phyloP scores from a whole-genome alignment of 139 green algal species.

The Volvox reticuliferus region DNA sequence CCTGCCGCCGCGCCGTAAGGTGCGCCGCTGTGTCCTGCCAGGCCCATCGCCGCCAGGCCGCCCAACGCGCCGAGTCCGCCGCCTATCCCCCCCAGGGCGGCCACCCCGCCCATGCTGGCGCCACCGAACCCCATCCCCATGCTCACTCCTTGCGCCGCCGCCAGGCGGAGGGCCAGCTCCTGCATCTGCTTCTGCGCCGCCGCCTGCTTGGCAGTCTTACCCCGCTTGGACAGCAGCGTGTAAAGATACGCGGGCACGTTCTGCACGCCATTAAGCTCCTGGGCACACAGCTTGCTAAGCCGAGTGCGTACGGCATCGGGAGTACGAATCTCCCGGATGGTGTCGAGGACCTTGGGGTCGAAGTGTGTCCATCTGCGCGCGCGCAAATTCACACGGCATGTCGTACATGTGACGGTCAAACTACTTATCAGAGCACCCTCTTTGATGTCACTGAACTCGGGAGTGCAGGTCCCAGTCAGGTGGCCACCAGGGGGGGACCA shows the following conservation, averaged over 20 bases:
- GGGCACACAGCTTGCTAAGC: slow-evolving; percentile 41
- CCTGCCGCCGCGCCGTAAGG: background rate
- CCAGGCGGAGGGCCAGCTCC: slow-evolving; percentile 32
- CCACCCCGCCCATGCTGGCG: background rate
- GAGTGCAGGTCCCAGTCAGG: too few species aligned
- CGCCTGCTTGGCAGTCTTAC: slow-evolving; percentile 62
- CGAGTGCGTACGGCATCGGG: slow-evolving; percentile 45
- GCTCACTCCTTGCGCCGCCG: background rate
- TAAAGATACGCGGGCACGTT: slow-evolving; percentile 64
- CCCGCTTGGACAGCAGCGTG: slow-evolving; percentile 63
- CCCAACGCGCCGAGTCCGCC: slow-evolving; percentile 6
- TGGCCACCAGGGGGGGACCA: too few species aligned
- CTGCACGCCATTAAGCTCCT: slow-evolving; percentile 40
- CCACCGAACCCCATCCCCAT: background rate
- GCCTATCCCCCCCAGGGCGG: background rate
- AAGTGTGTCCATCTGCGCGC: slow-evolving; percentile 53
- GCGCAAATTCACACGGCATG: background rate
- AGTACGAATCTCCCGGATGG: slow-evolving; percentile 46
- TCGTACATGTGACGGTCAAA: background rate
- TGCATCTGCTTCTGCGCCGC: slow-evolving; percentile 56
- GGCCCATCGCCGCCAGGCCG: background rate
- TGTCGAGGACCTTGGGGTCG: slow-evolving; percentile 67
- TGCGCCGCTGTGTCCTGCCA: background rate
- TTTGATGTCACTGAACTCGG: too few species aligned
- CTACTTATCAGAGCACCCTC: too few species aligned